phyloP scores from a whole-genome alignment of 257 asterid genomes.

The Solanum pennellii region DNA sequence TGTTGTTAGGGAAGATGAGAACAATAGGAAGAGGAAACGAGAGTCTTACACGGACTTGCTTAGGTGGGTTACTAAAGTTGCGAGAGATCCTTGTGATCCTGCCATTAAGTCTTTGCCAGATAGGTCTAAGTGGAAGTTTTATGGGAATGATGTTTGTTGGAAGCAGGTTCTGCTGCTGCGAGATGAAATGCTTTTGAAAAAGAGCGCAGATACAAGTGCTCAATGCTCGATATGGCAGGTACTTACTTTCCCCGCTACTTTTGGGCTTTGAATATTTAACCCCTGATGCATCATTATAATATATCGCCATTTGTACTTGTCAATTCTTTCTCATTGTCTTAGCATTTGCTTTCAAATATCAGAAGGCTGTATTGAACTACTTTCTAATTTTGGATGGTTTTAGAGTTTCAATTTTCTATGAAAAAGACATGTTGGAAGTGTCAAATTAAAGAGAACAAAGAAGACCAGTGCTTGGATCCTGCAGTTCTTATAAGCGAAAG shows the following conservation, averaged over 20 bases:
- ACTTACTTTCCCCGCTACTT: background rate
- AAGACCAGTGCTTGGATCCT: background rate
- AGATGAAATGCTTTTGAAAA: slow-evolving; percentile 35
- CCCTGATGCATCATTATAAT: background rate
- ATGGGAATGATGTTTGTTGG: slow-evolving; percentile 45
- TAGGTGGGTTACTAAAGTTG: slow-evolving; percentile 48
- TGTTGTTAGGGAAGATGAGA: slow-evolving; percentile 1
- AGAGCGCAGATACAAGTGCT: slow-evolving; percentile 26
- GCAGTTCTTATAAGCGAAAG: background rate
- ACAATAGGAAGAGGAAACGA: slow-evolving; percentile 50
- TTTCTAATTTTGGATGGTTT: background rate
- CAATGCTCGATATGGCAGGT: slow-evolving; percentile 44
- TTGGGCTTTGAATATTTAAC: background rate
- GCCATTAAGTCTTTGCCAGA: slow-evolving; percentile 40
- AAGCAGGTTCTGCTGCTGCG: slow-evolving; percentile 61
- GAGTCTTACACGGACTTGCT: slow-evolving; percentile 25
- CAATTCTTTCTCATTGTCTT: background rate
- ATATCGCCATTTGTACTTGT: background rate
- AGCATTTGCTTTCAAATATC: background rate
- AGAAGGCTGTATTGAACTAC: background rate
- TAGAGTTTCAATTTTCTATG: background rate
- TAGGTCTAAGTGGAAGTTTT: slow-evolving; percentile 61
- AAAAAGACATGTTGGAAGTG: background rate
- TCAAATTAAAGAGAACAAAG: background rate
- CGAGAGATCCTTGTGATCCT: slow-evolving; percentile 53